These are phyloP conservation scores for Orbilia brochopaga DNA, from an alignment of 2,329 filamentous ascomycete species.

Conservation along the genomic window DNA sequence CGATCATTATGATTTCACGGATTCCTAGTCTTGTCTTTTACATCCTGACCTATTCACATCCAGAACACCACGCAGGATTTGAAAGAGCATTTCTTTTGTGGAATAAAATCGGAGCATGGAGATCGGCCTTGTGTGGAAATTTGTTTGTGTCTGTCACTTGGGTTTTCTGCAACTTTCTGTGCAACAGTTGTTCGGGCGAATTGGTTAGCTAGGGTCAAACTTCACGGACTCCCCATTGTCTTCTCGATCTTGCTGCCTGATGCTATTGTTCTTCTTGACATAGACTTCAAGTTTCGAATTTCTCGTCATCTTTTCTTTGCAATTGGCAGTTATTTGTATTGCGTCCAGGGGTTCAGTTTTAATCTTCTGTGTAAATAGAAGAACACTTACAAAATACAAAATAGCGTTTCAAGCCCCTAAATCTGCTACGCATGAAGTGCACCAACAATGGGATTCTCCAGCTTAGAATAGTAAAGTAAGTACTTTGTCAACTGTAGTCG, in stretches of 20 bases:
- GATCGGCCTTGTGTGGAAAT: slow-evolving; percentile 3
- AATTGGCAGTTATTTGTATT: slow-evolving; percentile 14
- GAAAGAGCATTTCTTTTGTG: slow-evolving; percentile 25
- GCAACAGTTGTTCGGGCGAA: too few species aligned
- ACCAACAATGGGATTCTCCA: too few species aligned
- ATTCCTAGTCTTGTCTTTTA: slow-evolving; percentile 20
- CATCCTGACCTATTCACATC: slow-evolving; percentile 8
- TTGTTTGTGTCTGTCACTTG: too few species aligned
- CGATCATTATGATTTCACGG: slow-evolving; percentile 27
- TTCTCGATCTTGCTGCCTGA: not conserved
- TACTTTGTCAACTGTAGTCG: too few species aligned
- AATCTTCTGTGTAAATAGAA: not conserved
- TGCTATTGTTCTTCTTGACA: slow-evolving; percentile 1
- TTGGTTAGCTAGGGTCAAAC: too few species aligned
- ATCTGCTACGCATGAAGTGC: not conserved
- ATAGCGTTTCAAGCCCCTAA: not conserved
- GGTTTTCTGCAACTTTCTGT: too few species aligned
- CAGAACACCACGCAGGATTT: slow-evolving; percentile 7
- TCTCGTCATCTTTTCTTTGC: slow-evolving; percentile 7
- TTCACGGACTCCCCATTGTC: too few species aligned
- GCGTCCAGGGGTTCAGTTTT: not conserved
- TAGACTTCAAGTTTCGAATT: slow-evolving; percentile 3
- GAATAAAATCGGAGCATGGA: slow-evolving; percentile 33
- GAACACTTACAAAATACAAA: not conserved
- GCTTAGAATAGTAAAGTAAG: too few species aligned